phyloP scores from a whole-genome alignment of 306 rosid genomes.

The Lotus japonicus region DNA sequence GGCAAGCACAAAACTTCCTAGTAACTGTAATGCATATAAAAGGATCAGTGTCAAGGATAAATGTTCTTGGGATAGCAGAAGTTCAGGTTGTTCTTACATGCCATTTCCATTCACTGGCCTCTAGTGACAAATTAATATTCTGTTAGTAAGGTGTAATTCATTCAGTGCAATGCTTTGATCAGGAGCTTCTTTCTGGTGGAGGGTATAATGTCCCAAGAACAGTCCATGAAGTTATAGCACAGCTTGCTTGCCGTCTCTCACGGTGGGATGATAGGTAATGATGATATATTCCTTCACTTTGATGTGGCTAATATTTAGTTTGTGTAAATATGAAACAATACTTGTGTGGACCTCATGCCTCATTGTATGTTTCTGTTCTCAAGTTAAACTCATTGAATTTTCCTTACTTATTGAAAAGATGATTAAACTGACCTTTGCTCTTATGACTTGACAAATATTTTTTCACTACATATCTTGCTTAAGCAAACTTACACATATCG shows the following conservation, averaged over 20 bases:
- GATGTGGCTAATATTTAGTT: background rate
- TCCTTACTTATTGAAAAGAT: background rate
- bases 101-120: conserved; percentile 10
- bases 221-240: conserved; percentile 89
- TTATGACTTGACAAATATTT: background rate
- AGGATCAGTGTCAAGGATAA: conserved; percentile 48
- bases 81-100: conserved; percentile 68
- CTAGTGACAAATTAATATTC: conserved; percentile 11
- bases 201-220: conserved; percentile 76
- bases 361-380: background rate
- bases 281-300: conserved; percentile 1
- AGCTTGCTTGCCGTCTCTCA: conserved; percentile 66
- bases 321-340: background rate
- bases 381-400: background rate
- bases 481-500: background rate
- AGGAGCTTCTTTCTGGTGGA: conserved; percentile 89
- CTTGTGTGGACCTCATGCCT: background rate
- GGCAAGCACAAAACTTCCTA: conserved; percentile 92
- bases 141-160: background rate
- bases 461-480: background rate
- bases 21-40: conserved; percentile 79
- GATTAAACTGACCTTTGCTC: background rate
- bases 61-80: conserved; percentile 83
- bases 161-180: conserved; percentile 16
- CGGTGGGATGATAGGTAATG: conserved; percentile 98